A percentile compares a stretch with the other conserved stretches of the same genome.
These are phyloP conservation scores for Baeospora myosura DNA, from an alignment of 1,284 basidiomycete species.

Conservation along the genomic window DNA sequence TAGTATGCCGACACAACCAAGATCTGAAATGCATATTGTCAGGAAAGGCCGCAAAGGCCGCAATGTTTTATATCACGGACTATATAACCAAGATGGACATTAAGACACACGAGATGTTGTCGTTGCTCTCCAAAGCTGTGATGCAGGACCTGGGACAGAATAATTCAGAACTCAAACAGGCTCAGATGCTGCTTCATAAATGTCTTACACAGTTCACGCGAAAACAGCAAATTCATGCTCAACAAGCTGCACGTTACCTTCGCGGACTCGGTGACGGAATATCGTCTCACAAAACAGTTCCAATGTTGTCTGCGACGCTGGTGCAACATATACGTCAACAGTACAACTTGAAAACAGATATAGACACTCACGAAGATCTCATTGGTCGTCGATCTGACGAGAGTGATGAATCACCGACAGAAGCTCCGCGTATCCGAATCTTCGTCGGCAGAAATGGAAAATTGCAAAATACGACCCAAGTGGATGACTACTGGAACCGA, in stretches of 20 bases:
- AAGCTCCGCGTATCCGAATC: too few species aligned
- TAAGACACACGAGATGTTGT: slow-evolving; percentile 14
- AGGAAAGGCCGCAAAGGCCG: slow-evolving; percentile 21
- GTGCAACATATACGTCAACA: too few species aligned
- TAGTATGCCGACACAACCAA: slow-evolving; percentile 21
- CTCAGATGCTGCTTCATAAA: slow-evolving; percentile 16
- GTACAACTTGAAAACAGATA: too few species aligned
- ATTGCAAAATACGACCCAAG: too few species aligned
- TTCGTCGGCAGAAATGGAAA: too few species aligned
- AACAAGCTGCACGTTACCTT: slow-evolving; percentile 21
- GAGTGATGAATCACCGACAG: too few species aligned
- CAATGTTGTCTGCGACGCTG: too few species aligned
- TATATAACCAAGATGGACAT: slow-evolving; percentile 24
- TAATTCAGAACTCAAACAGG: slow-evolving; percentile 10
- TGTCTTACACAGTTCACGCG: slow-evolving; percentile 14
- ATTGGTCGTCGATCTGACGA: too few species aligned
- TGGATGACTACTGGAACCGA: too few species aligned
- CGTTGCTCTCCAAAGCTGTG: slow-evolving; percentile 11
- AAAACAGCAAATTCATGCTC: slow-evolving; percentile 19
- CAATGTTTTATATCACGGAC: slow-evolving; percentile 24
- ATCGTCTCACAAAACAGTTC: too few species aligned
- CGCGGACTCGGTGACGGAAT: too few species aligned
- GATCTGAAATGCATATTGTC: slow-evolving; percentile 23
- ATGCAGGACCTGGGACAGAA: slow-evolving; percentile 17
- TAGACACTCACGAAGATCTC: too few species aligned